Percentiles rank a stretch among this genome's conserved stretches.
Conservation (phyloP, 2,329 filamentous ascomycete species). For the Bertia moriformis region DNA sequence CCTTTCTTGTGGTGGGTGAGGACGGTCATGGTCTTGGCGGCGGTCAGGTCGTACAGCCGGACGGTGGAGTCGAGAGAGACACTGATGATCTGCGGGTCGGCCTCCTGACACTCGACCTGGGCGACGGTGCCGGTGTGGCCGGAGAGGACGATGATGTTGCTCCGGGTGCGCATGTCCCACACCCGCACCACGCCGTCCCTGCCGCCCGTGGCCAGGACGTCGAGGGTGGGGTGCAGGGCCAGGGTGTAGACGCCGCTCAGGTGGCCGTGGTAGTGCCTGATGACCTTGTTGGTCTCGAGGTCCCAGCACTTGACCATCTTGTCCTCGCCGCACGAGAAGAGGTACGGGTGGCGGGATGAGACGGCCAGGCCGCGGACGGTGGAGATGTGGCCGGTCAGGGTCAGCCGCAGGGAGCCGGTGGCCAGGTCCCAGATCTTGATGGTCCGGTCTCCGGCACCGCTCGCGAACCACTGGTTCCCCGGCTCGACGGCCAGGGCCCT, state of each 20-base stretch:
- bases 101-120: conserved; percentile 83
- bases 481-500: conserved; percentile 80
- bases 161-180: conserved; percentile 96
- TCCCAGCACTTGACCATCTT: conserved; percentile 99
- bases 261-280: conserved; percentile 93
- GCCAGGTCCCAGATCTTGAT: conserved; percentile 99
- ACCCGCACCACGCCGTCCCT: conserved; percentile 87
- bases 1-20: conserved; percentile 98
- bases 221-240: conserved; percentile 81
- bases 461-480: conserved; percentile 94
- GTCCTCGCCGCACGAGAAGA: conserved; percentile 95
- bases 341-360: conserved; percentile 82
- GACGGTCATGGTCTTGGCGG: conserved; percentile 89
- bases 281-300: conserved; percentile 98
- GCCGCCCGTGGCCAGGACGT: conserved; percentile 87
- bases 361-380: conserved; percentile 85
- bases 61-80: conserved; percentile 86
- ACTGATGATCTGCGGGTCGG: conserved; percentile 88
- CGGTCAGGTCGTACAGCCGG: conserved; percentile 85
- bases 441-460: conserved; percentile 83
- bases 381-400: conserved; percentile 85
- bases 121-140: conserved; percentile 86
- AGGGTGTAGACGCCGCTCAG: conserved; percentile 90
- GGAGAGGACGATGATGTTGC: conserved; percentile 83
- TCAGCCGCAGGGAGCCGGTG: conserved; percentile 68